Conservation (phyloP, 2,329 filamentous ascomycete genomes). For the Aureobasidium vineae region DNA sequence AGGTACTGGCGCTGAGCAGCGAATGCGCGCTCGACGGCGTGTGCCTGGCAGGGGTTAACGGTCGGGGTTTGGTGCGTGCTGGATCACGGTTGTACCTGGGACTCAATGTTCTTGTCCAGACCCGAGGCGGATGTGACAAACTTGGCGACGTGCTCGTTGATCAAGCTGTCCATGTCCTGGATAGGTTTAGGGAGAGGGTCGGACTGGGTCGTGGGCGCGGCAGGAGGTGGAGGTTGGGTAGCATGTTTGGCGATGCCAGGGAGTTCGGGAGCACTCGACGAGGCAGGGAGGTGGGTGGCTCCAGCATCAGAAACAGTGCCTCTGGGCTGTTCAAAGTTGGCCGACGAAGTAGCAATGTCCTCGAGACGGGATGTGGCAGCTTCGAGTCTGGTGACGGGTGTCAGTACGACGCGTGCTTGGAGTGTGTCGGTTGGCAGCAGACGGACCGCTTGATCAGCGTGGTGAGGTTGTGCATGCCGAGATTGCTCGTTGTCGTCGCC, state of each 20-base stretch:
- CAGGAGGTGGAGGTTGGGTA: conserved; percentile 36
- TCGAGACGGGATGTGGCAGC: conserved; percentile 94
- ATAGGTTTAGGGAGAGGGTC: conserved; percentile 69
- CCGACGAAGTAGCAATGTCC: conserved; percentile 80
- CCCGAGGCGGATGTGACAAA: conserved; percentile 76
- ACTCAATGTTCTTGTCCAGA: conserved; percentile 58
- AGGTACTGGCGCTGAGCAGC: conserved; percentile 83
- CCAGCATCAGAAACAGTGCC: conserved; percentile 33
- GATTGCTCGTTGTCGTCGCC: conserved; percentile 25
- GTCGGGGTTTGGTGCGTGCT: neutral
- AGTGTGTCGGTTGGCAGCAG: conserved; percentile 1
- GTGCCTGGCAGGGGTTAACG: conserved; percentile 43
- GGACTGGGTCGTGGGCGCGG: conserved; percentile 39
- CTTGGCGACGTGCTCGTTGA: conserved; percentile 69
- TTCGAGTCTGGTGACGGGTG: conserved; percentile 69
- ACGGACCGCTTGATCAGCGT: conserved; percentile 96
- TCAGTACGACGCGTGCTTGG: conserved; percentile 44
- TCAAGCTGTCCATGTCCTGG: conserved; percentile 80
- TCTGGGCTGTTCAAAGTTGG: conserved; percentile 53
- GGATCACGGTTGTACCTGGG: conserved; percentile 43
- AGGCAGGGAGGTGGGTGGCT: conserved; percentile 28
- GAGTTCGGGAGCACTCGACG: conserved; percentile 39
- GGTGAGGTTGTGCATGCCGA: conserved; percentile 90
- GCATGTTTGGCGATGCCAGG: conserved; percentile 30
- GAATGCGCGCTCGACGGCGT: conserved; percentile 65